Evolutionary conservation across 1,284 basidiomycete species (phyloP).

Genomic region (Malassezia brasiliensis): DNA sequence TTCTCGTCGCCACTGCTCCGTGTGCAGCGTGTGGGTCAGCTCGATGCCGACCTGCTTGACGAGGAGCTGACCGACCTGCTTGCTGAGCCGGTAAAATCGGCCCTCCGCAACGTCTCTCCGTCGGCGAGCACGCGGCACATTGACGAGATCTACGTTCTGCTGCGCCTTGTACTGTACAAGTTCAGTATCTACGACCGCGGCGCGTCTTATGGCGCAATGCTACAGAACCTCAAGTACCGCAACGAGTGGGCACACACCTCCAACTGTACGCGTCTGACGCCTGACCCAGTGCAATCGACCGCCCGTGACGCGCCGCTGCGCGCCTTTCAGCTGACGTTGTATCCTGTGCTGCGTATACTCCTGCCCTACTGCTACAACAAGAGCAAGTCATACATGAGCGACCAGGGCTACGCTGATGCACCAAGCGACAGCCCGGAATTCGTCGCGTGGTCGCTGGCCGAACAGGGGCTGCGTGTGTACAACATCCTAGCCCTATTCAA

Average conservation of each 20-base stretch:
- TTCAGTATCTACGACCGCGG: conserved; percentile 70
- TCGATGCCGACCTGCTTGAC: conserved; percentile 87
- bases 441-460: conserved; percentile 62
- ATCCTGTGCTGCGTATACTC: conserved; percentile 65
- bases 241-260: conserved; percentile 44
- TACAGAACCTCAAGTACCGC: conserved; percentile 65
- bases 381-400: conserved; percentile 65
- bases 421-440: conserved; percentile 52
- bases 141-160: conserved; percentile 68
- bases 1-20: conserved; percentile 41
- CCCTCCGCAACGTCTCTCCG: conserved; percentile 56
- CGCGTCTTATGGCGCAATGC: conserved; percentile 77
- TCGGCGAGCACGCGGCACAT: conserved; percentile 62
- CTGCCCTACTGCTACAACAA: conserved; percentile 69
- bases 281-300: conserved; percentile 27
- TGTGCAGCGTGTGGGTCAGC: conserved; percentile 64
- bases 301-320: conserved; percentile 30
- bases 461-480: conserved; percentile 59
- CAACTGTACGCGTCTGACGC: not conserved
- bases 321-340: conserved; percentile 50
- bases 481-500: conserved; percentile 61
- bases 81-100: conserved; percentile 68
- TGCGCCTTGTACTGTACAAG: conserved; percentile 71
- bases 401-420: conserved; percentile 72
- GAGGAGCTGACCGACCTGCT: conserved; percentile 74